These are phyloP conservation scores for Nannizzia gypsea DNA, from an alignment of 2,329 filamentous ascomycete species.

Conservation along the genomic window DNA sequence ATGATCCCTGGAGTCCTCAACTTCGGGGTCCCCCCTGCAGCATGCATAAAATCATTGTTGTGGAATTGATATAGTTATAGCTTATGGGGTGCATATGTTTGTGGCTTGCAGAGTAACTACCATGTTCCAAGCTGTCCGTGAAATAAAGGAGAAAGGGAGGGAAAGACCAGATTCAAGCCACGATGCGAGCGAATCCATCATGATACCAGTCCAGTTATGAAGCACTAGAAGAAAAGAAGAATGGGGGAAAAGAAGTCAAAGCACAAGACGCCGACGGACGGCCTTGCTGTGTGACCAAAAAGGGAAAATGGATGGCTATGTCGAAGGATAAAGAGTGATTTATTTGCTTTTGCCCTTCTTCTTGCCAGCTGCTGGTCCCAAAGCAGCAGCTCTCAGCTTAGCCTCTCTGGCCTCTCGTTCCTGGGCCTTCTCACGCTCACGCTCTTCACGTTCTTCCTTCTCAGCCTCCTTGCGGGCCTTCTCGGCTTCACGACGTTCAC, in stretches of 20 bases:
- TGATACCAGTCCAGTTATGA: neutral
- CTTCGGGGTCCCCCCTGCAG: neutral
- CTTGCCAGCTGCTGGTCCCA: conserved; percentile 22
- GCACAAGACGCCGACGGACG: neutral
- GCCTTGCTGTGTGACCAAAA: neutral
- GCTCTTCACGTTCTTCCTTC: conserved; percentile 42
- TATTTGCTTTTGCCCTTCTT: conserved; percentile 24
- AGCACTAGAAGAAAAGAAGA: neutral
- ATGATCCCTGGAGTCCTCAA: neutral
- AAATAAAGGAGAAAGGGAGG: neutral
- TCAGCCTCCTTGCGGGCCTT: conserved; percentile 69
- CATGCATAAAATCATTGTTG: no score
- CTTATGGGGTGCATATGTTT: neutral
- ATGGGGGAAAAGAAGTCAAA: neutral
- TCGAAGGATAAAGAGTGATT: neutral
- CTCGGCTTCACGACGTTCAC: conserved; percentile 76
- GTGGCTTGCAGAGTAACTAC: neutral
- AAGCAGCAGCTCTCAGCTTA: conserved; percentile 29
- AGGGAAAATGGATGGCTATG: neutral
- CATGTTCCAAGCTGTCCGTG: neutral
- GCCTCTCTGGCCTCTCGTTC: conserved; percentile 27
- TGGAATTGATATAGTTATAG: neutral
- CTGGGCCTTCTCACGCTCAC: conserved; percentile 27
- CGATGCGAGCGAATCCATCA: neutral
- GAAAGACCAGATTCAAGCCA: neutral